Percentiles rank a stretch among this genome's conserved stretches.
These are phyloP conservation scores for Cadophora luteo-olivacea DNA, from an alignment of 2,329 filamentous ascomycete genomes.

Conservation along the genomic window DNA sequence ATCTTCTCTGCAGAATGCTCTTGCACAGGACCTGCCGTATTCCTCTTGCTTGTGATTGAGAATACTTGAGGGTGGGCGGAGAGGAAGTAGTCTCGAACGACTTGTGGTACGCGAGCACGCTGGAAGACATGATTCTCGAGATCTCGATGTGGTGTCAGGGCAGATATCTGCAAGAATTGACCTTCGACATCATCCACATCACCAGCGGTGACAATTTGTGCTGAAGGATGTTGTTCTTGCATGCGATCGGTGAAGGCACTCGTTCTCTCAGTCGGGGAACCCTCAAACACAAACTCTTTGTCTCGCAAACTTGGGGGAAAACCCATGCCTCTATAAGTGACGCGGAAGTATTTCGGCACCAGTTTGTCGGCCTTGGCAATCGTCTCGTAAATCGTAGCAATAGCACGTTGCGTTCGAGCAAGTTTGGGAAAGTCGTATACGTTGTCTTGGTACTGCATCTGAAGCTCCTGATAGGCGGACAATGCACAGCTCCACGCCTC, in stretches of 20 bases:
- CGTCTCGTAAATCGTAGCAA: slow-evolving; percentile 89
- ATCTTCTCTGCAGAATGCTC: slow-evolving; percentile 85
- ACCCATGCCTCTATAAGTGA: slow-evolving; percentile 86
- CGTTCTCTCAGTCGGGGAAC: slow-evolving; percentile 75
- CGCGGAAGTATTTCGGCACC: slow-evolving; percentile 87
- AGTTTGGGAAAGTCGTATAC: slow-evolving; percentile 92
- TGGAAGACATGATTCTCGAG: slow-evolving; percentile 85
- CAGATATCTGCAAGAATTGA: slow-evolving; percentile 84
- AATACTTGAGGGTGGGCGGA: slow-evolving; percentile 80
- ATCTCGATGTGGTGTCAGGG: slow-evolving; percentile 83
- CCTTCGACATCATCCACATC: slow-evolving; percentile 84
- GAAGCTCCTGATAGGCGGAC: slow-evolving; percentile 87
- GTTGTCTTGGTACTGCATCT: slow-evolving; percentile 88
- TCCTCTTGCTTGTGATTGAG: slow-evolving; percentile 75
- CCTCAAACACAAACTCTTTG: slow-evolving; percentile 93
- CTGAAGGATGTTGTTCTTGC: slow-evolving; percentile 87
- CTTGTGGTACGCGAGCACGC: slow-evolving; percentile 80
- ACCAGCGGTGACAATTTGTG: slow-evolving; percentile 76
- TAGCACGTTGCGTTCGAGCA: slow-evolving; percentile 85
- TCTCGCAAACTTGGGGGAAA: slow-evolving; percentile 83
- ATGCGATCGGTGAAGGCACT: slow-evolving; percentile 88
- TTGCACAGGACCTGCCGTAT: slow-evolving; percentile 70
- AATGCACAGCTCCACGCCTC: slow-evolving; percentile 91
- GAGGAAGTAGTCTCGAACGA: slow-evolving; percentile 86
- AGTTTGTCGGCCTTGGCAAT: slow-evolving; percentile 82